A percentile compares a stretch with the other conserved stretches of the same genome.
These are phyloP conservation scores for Ricinus communis DNA, from an alignment of 345 rosid species.

Conservation along the genomic window DNA sequence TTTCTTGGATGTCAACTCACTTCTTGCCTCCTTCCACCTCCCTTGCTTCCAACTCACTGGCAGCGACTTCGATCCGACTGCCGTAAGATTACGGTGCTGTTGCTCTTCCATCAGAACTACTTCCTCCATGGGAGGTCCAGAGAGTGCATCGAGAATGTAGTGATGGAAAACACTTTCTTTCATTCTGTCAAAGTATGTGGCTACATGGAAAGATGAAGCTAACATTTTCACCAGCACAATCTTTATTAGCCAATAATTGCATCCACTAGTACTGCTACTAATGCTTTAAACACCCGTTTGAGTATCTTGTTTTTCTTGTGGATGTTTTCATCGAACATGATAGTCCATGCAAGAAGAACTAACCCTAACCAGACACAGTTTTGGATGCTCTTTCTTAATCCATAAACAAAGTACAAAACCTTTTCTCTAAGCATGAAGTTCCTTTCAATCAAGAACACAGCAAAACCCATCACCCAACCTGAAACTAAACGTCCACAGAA, in stretches of 20 bases:
- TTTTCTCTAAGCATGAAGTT: constrained; percentile 44
- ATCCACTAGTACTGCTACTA: constrained; percentile 39
- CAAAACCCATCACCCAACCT: constrained; percentile 31
- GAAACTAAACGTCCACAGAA: constrained; percentile 40
- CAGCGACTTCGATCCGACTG: constrained; percentile 11
- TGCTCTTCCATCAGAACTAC: constrained; percentile 19
- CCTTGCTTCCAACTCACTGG: constrained; percentile 14
- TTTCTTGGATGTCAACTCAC: constrained; percentile 9
- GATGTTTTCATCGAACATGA: constrained; percentile 23
- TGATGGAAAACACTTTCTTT: constrained; percentile 54
- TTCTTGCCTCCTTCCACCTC: constrained; percentile 5
- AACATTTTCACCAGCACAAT: constrained; percentile 47
- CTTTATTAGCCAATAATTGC: constrained; percentile 57
- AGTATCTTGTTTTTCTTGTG: constrained; percentile 35
- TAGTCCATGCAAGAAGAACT: constrained; percentile 33
- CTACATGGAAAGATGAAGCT: constrained; percentile 54
- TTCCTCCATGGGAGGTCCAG: constrained; percentile 40
- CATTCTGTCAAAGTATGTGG: constrained; percentile 58
- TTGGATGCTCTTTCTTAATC: constrained; percentile 35
- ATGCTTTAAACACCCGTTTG: constrained; percentile 24
- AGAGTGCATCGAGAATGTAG: constrained; percentile 47
- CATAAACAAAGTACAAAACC: constrained; percentile 40
- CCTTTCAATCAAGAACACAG: constrained; percentile 35
- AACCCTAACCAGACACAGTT: constrained; percentile 40
- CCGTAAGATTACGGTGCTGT: background rate